Base-by-base conservation (phyloP, 2,329 filamentous ascomycete species). In the Microascus cirrosus region DNA sequence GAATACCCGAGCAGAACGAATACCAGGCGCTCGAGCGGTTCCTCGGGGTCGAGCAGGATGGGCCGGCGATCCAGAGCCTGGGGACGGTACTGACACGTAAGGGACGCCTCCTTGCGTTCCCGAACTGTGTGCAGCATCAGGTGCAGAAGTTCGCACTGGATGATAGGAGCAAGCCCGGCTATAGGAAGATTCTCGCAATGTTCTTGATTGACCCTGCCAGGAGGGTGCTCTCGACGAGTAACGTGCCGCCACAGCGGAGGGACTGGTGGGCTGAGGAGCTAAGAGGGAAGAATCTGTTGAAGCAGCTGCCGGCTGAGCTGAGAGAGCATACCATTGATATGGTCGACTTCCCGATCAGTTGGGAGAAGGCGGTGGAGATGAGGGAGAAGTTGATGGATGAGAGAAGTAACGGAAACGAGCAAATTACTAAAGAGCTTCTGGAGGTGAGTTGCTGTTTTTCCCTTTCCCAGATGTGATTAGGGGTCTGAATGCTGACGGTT, bases 121-220 rank as follows among this genome's bases (percentile, higher is more conserved):
- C 69, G 50, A 71, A 71, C 54, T 61, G 64, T 13, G 62, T 70
- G 11, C 81, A 84, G 63, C 75, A 84, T 64, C 65, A 73, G 54
- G 74, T 83, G 18, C 65, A 74, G 50, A 66, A 77, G 1, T 82
- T 84, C 67, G 61, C 68, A 15, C 71, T 83, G 11, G 63, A 64
- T 32, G 78, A 86, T 60, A 64, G 64, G 0, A 75, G 74, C 0
- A 76, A 74, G 58, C 74, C 78, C 0, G 82, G 82, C 2, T 77
- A 84, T 63, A 70, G 78, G 15, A 77, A 79, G 61, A 77, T 85
- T 58, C 68, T 85, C 0, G 78, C 77, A 0, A 70, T 86, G 45
- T 85, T 78, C 65, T 72, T 86, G 1, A 76, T 86, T 2, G 82
- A 86, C 61, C 82, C 82, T 0, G 64, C 75, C 34, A 63, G 69